Evolutionary conservation across 2,329 filamentous ascomycete genomes (phyloP).

Genomic region (Colletotrichum noveboracense): DNA sequence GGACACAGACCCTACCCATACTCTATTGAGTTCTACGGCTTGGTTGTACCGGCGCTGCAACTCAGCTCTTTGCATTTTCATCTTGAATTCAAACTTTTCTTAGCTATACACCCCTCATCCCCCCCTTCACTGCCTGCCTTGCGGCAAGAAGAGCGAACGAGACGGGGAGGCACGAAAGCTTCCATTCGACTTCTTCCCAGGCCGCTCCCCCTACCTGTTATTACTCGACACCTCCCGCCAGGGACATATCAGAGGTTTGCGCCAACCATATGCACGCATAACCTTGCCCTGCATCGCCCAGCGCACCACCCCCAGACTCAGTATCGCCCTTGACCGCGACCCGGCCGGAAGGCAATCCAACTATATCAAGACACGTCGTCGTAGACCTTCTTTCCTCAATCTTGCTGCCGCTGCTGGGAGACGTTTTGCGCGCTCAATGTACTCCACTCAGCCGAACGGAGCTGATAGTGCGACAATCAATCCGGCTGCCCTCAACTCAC

Average conservation of each 20-base stretch:
- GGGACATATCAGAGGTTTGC: conserved; percentile 32
- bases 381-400: conserved; percentile 47
- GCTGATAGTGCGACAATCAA: conserved; percentile 91
- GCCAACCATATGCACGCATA: conserved; percentile 58
- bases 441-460: conserved; percentile 71
- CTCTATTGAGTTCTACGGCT: conserved; percentile 19
- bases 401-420: conserved; percentile 37
- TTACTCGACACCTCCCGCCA: conserved; percentile 15
- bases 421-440: conserved; percentile 45
- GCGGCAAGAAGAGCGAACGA: not conserved
- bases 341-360: conserved; percentile 48
- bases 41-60: conserved; percentile 19
- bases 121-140: not conserved
- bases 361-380: conserved; percentile 68
- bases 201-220: not conserved
- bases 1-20: conserved; percentile 16
- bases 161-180: conserved; percentile 13
- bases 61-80: conserved; percentile 20
- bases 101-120: conserved; percentile 12
- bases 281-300: conserved; percentile 49
- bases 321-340: conserved; percentile 34
- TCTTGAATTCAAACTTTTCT: conserved; percentile 17
- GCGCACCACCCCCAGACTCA: conserved; percentile 39
- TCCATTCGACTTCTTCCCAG: conserved; percentile 19
- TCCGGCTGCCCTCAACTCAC: conserved; percentile 82